Evolutionary conservation across 306 rosid species (phyloP).

Genomic region (Pterocarpus macrocarpus): DNA sequence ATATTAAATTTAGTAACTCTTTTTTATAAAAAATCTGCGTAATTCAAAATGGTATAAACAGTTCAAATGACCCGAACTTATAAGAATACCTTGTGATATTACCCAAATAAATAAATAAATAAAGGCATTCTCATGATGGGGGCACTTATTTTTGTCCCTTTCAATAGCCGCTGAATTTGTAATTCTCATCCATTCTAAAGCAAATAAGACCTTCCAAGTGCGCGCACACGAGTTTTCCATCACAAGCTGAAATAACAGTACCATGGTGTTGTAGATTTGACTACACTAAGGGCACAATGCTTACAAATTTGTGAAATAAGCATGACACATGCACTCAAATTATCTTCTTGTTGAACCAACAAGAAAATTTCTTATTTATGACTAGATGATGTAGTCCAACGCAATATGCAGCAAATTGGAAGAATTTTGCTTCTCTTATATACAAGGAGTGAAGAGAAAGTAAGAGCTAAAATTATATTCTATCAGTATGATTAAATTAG

Average conservation of each 20-base stretch:
- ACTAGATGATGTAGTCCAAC: not conserved
- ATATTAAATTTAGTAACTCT: too few species aligned
- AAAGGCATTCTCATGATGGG: too few species aligned
- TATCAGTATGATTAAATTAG: conserved; percentile 50
- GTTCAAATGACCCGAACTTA: too few species aligned
- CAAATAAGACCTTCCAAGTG: not conserved
- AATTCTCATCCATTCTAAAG: not conserved
- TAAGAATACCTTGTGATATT: too few species aligned
- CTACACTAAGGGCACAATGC: not conserved
- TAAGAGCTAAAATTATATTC: conserved; percentile 2
- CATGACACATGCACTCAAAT: not conserved
- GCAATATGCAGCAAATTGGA: not conserved
- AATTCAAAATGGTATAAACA: too few species aligned
- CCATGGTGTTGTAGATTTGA: not conserved
- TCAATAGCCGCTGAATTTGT: not conserved
- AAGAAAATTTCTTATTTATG: not conserved
- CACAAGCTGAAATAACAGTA: not conserved
- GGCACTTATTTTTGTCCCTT: too few species aligned
- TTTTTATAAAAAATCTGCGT: too few species aligned
- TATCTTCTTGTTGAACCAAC: not conserved
- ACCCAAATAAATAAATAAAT: too few species aligned
- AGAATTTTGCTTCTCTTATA: conserved; percentile 7
- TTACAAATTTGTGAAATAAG: not conserved
- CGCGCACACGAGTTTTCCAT: not conserved
- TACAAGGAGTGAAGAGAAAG: conserved; percentile 16